Percentiles rank a stretch among this genome's conserved stretches.
phyloP scores from a whole-genome alignment of 1,284 basidiomycete genomes.

The Fomitiporia mediterranea region DNA sequence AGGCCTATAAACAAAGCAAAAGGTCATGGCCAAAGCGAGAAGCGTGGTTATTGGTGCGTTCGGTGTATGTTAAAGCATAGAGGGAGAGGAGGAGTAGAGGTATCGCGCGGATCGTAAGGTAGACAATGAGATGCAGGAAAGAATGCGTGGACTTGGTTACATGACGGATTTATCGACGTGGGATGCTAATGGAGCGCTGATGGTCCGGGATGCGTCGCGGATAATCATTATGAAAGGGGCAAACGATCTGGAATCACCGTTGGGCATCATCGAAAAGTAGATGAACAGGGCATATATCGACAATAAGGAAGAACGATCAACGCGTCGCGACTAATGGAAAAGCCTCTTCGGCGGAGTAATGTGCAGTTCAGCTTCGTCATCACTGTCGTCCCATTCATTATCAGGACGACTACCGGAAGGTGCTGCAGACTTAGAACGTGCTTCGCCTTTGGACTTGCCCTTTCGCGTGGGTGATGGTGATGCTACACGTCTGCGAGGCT shows the following conservation, averaged over 20 bases:
- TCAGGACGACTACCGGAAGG: background rate
- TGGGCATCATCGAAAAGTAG: background rate
- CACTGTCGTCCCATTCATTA: slow-evolving; percentile 19
- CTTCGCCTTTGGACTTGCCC: background rate
- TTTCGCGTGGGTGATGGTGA: slow-evolving; percentile 10
- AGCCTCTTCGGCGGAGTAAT: slow-evolving; percentile 18
- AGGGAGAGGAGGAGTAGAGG: slow-evolving; percentile 1
- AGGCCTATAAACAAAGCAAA: background rate
- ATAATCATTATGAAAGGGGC: background rate
- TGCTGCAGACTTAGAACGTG: background rate
- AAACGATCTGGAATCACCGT: background rate
- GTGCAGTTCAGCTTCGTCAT: slow-evolving; percentile 16
- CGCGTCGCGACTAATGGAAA: slow-evolving; percentile 7
- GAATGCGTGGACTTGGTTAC: background rate
- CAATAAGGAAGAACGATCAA: background rate
- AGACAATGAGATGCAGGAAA: background rate
- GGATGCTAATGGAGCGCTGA: background rate
- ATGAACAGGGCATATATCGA: background rate
- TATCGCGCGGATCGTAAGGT: slow-evolving; percentile 5
- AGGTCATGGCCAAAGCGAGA: background rate
- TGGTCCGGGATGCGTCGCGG: background rate
- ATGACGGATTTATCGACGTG: background rate
- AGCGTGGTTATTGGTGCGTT: background rate
- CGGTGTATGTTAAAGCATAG: background rate
- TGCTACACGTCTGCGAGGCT: slow-evolving; percentile 8